Evolutionary conservation across 108 stramenopile species (phyloP).

Genomic region (Epithemia pelagica): DNA sequence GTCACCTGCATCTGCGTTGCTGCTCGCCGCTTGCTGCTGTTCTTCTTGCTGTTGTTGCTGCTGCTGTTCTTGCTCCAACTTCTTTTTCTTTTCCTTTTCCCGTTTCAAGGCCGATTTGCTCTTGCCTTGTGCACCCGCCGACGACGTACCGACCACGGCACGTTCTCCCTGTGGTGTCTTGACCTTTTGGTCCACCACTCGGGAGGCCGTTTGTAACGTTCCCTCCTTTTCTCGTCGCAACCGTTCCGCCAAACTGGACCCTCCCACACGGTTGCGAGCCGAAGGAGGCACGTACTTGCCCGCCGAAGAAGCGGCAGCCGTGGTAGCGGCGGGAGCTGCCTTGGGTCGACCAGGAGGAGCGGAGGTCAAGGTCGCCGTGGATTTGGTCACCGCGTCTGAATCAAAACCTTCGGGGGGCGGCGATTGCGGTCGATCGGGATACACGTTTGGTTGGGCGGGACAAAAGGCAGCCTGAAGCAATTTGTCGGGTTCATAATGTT

Average conservation of each 20-base stretch:
- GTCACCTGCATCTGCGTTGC: slow-evolving; percentile 33
- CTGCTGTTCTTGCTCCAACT: slow-evolving; percentile 48
- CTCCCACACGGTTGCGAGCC: slow-evolving; percentile 44
- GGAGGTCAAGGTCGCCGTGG: slow-evolving; percentile 22
- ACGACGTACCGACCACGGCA: slow-evolving; percentile 32
- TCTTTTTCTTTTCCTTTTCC: slow-evolving; percentile 53
- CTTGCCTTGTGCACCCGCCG: slow-evolving; percentile 52
- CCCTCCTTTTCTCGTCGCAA: slow-evolving; percentile 79
- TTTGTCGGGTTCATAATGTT: slow-evolving; percentile 55
- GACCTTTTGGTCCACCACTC: slow-evolving; percentile 29
- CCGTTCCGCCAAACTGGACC: slow-evolving; percentile 66
- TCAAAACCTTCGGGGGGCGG: slow-evolving; percentile 26
- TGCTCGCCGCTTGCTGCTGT: not conserved
- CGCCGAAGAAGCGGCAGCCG: slow-evolving; percentile 38
- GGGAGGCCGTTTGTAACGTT: slow-evolving; percentile 36
- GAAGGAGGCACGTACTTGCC: slow-evolving; percentile 72
- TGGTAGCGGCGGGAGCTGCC: slow-evolving; percentile 26
- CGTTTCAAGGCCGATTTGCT: slow-evolving; percentile 67
- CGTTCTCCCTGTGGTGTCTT: slow-evolving; percentile 25
- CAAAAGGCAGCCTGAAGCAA: slow-evolving; percentile 62
- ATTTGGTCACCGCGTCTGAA: not conserved
- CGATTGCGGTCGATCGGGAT: slow-evolving; percentile 85
- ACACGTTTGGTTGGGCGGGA: slow-evolving; percentile 40
- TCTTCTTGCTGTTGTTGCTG: slow-evolving; percentile 37
- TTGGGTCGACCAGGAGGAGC: too few species aligned